Evolutionary conservation across 192 early-diverging fungal species (phyloP).

Genomic region (Mortierella alpina): DNA sequence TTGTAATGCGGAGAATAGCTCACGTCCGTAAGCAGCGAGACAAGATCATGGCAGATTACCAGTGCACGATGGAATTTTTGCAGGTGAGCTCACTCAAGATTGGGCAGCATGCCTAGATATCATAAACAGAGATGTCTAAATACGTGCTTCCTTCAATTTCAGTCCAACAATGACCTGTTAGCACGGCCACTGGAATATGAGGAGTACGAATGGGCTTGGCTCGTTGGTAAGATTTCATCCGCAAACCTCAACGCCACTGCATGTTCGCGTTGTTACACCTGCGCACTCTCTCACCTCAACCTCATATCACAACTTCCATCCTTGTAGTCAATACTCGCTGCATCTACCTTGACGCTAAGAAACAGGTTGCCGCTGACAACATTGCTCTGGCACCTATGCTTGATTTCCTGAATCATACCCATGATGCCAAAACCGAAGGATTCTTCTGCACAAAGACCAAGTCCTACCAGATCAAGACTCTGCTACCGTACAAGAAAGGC

Average conservation of each 20-base stretch:
- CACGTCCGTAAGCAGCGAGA: slow-evolving; percentile 57
- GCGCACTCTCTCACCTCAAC: neutral
- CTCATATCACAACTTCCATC: no score
- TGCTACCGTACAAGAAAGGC: slow-evolving; percentile 66
- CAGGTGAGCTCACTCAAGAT: neutral
- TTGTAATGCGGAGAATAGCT: slow-evolving; percentile 14
- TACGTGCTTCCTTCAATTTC: neutral
- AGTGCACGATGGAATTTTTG: slow-evolving; percentile 18
- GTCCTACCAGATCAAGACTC: slow-evolving; percentile 75
- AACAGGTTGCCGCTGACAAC: slow-evolving; percentile 55
- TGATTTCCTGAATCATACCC: slow-evolving; percentile 81
- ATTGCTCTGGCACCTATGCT: slow-evolving; percentile 81
- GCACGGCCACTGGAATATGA: slow-evolving; percentile 41
- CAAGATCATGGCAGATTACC: slow-evolving; percentile 61
- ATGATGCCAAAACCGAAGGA: slow-evolving; percentile 65
- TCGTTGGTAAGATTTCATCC: slow-evolving; percentile 59
- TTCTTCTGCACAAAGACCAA: slow-evolving; percentile 59
- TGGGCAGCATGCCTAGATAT: neutral
- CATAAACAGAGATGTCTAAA: neutral
- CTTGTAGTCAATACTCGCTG: slow-evolving; percentile 67
- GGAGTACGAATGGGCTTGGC: slow-evolving; percentile 70
- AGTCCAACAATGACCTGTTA: slow-evolving; percentile 26
- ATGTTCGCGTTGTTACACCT: neutral
- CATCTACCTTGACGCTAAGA: slow-evolving; percentile 61
- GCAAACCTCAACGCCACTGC: neutral